Evolutionary conservation across 768 basidiomycete genomes (phyloP), one percentile per base, ranked within the genome.

Genomic region (Tephrocybe rancida): DNA sequence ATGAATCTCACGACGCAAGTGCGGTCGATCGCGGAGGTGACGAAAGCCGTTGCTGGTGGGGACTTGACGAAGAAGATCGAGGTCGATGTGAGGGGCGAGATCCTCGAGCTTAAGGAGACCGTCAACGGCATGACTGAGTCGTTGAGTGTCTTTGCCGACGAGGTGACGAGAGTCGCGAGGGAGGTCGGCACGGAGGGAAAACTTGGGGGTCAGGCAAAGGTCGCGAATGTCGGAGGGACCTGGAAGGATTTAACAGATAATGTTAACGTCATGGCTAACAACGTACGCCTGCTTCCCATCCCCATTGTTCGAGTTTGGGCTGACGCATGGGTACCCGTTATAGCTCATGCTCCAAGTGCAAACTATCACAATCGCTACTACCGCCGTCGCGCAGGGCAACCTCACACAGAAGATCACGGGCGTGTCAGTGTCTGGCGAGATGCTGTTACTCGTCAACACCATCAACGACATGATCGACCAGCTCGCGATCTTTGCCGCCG

Each of bases 161-260:
- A 93, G 70, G 81, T 83, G 21, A 79, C 79, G 51, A 77, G 95
- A 50, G 95, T 98, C 26, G 97, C 95, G 3, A 83, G 92, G 59
- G 95, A 98, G 72, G 97, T 98, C 66, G 97, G 97, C 25, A 98
- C 95, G 7, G 97, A 98, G 67, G 97, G 96, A 29, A 82, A 87
- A 61, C 78, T 98, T 64, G 97, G 96, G 46, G 96, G 95, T 9
- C 95, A 96, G 63, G 97, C 95, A 0, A 81, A 87, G 49, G 97
- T 98, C 32, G 88, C 87, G 57, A 92, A 94, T 64, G 93, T 99
- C 41, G 92, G 92, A 54, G 97, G 97, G 44, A 96, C 93, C 0
- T 98, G 97, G 97, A 94, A 94, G 76, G 90, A 94, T 66, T 77
- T 98, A 73, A 95, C 95, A 44, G 92, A 95, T 66, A 95, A 92